Evolutionary conservation across 345 rosid genomes (phyloP), one percentile per base, ranked within the genome.

Genomic region (Laguncularia racemosa): DNA sequence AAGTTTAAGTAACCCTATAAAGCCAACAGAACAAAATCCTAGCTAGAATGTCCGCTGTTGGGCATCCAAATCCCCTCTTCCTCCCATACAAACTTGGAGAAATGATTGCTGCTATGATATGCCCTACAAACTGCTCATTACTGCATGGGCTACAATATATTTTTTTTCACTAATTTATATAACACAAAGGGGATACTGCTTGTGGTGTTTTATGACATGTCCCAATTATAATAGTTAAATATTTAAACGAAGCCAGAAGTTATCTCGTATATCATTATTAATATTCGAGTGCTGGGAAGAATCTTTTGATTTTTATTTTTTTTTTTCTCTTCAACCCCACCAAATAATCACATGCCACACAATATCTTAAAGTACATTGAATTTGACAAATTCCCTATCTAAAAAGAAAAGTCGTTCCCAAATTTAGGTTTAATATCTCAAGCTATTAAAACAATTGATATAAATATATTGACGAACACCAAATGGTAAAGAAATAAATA

Each of bases 331-430:
- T 48, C 53, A 21, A 46, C 50, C 51, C 52, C 52, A 47, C 44
- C 61, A 48, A 50, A 1, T 14, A 44, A 44, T 50, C 65, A 62
- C 66, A 62, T 53, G 58, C 58, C 58, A 26, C 51, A 6, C 57
- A 61, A 20, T 44, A 62, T 44, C 57, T 52, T 52, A 62, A 21
- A 38, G 16, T 52, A 11, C 23, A 17, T 6, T 55, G 3, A n/a
- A 14, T 47, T 47, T 47, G 18, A 16, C 18, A 12, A 19, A 19
- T 60, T 50, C 16, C 7, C 14, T 13, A 26, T 14, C 13, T n/a
- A 26, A 16, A 44, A n/a, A 14, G 2, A 26, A 15, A 23, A 53
- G 21, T 14, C 9, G 48, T 19, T 19, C 28, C 20, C 20, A 12
- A 18, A 51, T 0, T 33, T 33, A 33, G 40, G 40, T 33, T 33